Conservation (phyloP, 2,329 filamentous ascomycete genomes). For the Botrytis paeoniae region DNA sequence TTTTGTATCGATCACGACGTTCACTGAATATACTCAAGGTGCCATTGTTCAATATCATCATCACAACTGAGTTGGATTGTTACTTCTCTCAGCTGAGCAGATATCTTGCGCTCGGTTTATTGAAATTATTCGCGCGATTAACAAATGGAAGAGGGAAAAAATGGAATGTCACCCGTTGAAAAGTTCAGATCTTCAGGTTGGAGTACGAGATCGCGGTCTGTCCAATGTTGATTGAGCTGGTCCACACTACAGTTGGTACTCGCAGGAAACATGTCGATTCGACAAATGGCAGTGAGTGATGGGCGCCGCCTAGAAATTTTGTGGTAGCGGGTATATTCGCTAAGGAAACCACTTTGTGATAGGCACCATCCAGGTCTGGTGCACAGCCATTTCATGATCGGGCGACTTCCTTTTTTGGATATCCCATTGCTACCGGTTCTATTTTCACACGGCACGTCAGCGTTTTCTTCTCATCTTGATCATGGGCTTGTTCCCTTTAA, state of each 20-base stretch:
- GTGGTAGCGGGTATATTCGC: constrained; percentile 20
- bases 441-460: constrained; percentile 16
- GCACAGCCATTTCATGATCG: constrained; percentile 16
- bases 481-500: background rate
- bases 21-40: background rate
- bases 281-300: constrained; percentile 14
- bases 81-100: constrained; percentile 1
- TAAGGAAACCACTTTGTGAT: constrained; percentile 13
- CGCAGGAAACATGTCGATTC: constrained; percentile 2
- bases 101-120: constrained; percentile 14
- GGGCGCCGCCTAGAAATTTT: constrained; percentile 11
- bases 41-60: background rate
- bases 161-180: constrained; percentile 11
- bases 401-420: constrained; percentile 14
- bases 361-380: constrained; percentile 12
- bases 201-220: constrained; percentile 15
- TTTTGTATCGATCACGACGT: constrained; percentile 4
- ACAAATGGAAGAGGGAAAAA: background rate
- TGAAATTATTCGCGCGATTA: background rate
- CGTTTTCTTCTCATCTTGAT: background rate
- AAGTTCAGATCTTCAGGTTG: constrained; percentile 9
- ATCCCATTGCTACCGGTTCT: constrained; percentile 9
- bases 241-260: constrained; percentile 17
- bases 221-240: constrained; percentile 9
- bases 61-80: background rate